These are phyloP conservation scores for Herpetospermum pedunculosum DNA, from an alignment of 306 rosid genomes.

Conservation along the genomic window DNA sequence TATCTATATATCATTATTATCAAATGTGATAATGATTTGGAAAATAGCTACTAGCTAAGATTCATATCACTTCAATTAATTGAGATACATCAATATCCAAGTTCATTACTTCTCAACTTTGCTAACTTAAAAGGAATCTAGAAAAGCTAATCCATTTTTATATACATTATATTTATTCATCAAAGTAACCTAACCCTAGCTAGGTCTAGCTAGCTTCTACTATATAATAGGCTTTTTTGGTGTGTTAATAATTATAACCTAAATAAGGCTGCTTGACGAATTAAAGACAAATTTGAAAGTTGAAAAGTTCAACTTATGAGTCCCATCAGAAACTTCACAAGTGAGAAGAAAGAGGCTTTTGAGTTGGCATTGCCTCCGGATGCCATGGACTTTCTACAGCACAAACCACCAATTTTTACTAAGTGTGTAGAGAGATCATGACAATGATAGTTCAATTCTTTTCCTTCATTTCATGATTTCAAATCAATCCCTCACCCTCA, in stretches of 20 bases:
- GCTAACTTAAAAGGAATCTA: neutral
- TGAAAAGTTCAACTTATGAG: neutral
- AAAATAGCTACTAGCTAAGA: neutral
- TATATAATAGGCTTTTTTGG: neutral
- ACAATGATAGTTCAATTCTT: neutral
- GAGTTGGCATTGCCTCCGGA: neutral
- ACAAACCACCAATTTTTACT: neutral
- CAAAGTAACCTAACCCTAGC: constrained; percentile 2
- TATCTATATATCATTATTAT: neutral
- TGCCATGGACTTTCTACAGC: neutral
- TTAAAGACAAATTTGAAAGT: neutral
- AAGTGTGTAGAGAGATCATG: neutral
- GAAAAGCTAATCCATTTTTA: neutral
- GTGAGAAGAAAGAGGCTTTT: neutral
- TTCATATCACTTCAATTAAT: neutral
- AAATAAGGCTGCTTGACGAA: constrained; percentile 1
- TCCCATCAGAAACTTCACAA: neutral
- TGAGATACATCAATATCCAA: neutral
- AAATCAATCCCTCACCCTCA: neutral
- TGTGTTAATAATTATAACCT: neutral
- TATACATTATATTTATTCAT: neutral
- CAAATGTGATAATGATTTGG: neutral
- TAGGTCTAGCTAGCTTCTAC: neutral
- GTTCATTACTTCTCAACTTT: neutral
- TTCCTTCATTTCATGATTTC: neutral